Conservation (phyloP, 768 basidiomycete species). For the Suillus clintonianus region DNA sequence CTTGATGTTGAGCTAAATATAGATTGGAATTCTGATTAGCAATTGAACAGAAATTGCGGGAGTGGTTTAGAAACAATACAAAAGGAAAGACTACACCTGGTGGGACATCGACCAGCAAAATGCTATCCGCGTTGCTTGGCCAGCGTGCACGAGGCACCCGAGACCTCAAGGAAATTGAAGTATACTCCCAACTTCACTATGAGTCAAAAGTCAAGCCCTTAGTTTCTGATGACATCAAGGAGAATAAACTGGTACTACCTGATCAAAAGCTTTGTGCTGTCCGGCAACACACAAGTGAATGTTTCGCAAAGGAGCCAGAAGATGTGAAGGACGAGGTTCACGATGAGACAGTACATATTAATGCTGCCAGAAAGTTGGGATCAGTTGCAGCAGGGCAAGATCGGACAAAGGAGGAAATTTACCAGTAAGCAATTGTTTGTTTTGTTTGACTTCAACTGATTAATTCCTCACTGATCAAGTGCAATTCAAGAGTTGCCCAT, state of each 20-base stretch:
- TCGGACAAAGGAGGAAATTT: background rate
- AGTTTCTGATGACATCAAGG: background rate
- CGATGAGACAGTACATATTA: background rate
- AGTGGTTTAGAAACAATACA: background rate
- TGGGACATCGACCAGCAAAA: background rate
- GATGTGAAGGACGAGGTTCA: background rate
- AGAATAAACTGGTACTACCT: background rate
- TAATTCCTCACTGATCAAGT: background rate
- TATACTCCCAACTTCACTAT: background rate
- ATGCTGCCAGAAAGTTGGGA: background rate
- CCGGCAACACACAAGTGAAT: background rate
- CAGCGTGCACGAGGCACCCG: background rate
- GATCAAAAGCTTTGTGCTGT: background rate
- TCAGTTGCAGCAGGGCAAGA: background rate
- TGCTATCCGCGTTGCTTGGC: background rate
- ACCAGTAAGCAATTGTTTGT: background rate
- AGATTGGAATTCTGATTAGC: background rate
- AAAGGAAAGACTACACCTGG: background rate
- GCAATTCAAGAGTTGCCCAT: background rate
- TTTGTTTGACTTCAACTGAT: background rate
- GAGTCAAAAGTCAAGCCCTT: background rate
- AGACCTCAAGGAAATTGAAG: background rate
- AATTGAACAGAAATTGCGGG: background rate
- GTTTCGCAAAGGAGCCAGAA: background rate
- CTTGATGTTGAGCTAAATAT: background rate